A percentile compares a stretch with the other conserved stretches of the same genome.
Conservation (phyloP, 1,139 yeast species). For the Saccharomycopsis crataegensis region DNA sequence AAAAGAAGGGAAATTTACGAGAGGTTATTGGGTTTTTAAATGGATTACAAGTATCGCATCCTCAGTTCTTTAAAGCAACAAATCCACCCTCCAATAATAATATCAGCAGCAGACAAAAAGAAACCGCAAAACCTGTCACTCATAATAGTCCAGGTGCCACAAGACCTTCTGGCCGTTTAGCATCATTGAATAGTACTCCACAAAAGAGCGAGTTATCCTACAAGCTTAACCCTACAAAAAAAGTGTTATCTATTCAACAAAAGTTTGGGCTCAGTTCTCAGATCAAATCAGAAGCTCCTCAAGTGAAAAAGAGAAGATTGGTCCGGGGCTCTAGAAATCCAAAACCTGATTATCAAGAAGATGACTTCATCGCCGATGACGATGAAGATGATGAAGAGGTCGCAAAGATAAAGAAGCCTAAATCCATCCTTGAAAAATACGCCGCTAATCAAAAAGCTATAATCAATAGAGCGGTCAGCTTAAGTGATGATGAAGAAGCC, state of each 20-base stretch:
- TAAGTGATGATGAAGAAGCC: conserved; percentile 28
- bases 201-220: neutral
- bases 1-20: conserved; percentile 17
- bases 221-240: conserved; percentile 10
- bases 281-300: neutral
- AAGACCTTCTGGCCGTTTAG: neutral
- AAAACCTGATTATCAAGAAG: conserved; percentile 23
- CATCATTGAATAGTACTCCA: neutral
- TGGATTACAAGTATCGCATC: conserved; percentile 13
- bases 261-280: conserved; percentile 15
- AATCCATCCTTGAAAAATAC: neutral
- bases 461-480: conserved; percentile 1
- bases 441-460: neutral
- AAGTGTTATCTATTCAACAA: conserved; percentile 16
- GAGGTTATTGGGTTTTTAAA: conserved; percentile 17
- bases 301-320: conserved; percentile 11
- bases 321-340: conserved; percentile 19
- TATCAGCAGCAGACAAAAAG: neutral
- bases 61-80: conserved; percentile 12
- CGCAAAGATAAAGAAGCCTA: neutral
- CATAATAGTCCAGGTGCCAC: neutral
- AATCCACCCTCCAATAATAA: neutral
- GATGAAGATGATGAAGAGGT: conserved; percentile 24
- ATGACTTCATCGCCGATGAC: conserved; percentile 24
- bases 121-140: neutral